These are phyloP conservation scores for Beauveria bassiana DNA, from an alignment of 2,329 filamentous ascomycete genomes.

Conservation along the genomic window DNA sequence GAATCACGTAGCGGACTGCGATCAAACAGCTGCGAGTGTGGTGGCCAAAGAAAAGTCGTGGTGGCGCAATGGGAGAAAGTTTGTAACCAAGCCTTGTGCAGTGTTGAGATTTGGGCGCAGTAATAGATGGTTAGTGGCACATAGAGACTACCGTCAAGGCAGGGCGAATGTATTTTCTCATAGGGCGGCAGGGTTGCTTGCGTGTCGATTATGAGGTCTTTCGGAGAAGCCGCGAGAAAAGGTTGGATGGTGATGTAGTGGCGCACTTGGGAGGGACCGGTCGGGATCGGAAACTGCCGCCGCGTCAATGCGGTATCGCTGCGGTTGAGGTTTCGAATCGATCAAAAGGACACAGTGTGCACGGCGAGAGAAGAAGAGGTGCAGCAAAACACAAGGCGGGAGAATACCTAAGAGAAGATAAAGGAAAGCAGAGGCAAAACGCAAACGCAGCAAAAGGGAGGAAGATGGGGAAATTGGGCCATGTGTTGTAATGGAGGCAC, in stretches of 20 bases:
- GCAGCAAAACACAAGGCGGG: not conserved
- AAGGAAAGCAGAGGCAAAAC: not conserved
- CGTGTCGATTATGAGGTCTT: constrained; percentile 2
- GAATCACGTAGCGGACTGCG: not conserved
- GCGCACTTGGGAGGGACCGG: no score
- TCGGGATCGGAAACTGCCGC: no score
- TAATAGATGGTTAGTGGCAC: not conserved
- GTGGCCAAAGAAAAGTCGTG: not conserved
- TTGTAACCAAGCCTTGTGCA: not conserved
- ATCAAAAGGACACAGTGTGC: not conserved
- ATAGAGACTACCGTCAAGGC: not conserved
- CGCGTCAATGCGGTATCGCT: not conserved
- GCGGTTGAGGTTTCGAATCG: not conserved
- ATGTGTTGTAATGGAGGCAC: not conserved
- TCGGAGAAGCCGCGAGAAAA: not conserved
- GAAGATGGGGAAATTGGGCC: not conserved
- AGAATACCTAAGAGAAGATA: not conserved
- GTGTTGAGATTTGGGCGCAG: not conserved
- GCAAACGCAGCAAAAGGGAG: not conserved
- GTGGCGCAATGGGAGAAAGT: not conserved
- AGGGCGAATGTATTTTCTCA: not conserved
- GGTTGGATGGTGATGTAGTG: not conserved
- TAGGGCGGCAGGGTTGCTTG: not conserved
- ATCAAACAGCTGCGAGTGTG: not conserved
- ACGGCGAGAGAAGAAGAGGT: not conserved